Evolutionary conservation across 495 filamentous ascomycete genomes (phyloP).

Genomic region (Parachaetomium inaequale): DNA sequence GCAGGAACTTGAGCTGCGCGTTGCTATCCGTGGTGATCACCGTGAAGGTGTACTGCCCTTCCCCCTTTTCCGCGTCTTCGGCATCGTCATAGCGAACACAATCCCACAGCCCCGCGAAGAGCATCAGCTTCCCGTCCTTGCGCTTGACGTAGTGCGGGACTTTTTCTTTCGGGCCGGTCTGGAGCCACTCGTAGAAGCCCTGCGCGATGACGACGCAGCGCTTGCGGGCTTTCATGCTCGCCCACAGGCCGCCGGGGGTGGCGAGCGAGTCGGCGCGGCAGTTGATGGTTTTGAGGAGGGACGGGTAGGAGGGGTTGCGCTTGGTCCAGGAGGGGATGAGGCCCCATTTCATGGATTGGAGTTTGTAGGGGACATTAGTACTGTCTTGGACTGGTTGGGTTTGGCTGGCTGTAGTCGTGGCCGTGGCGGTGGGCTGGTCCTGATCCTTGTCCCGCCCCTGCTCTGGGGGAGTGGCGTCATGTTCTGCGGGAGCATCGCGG

Average conservation of each 20-base stretch:
- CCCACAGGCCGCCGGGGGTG: slow-evolving; percentile 81
- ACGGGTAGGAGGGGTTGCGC: slow-evolving; percentile 58
- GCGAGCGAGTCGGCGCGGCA: slow-evolving; percentile 86
- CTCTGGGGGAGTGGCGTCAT: too few relatives aligned
- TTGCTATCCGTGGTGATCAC: slow-evolving; percentile 88
- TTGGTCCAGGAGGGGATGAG: slow-evolving; percentile 40
- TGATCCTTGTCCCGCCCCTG: slow-evolving; percentile 20
- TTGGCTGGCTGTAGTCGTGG: neutral
- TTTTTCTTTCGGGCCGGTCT: slow-evolving; percentile 66
- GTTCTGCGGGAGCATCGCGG: too few relatives aligned
- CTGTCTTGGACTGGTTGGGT: neutral
- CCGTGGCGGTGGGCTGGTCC: neutral
- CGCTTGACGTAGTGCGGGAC: slow-evolving; percentile 78
- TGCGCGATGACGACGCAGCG: slow-evolving; percentile 82
- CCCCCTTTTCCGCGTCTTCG: slow-evolving; percentile 14
- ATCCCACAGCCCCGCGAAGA: slow-evolving; percentile 89
- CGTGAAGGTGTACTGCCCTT: slow-evolving; percentile 68
- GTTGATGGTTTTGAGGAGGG: slow-evolving; percentile 85
- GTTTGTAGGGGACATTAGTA: too few relatives aligned
- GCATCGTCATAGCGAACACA: slow-evolving; percentile 57
- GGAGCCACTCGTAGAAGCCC: slow-evolving; percentile 96
- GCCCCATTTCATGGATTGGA: slow-evolving; percentile 93
- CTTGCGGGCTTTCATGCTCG: slow-evolving; percentile 80
- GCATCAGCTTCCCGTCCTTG: slow-evolving; percentile 81
- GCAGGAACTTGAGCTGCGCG: slow-evolving; percentile 73